phyloP scores from a whole-genome alignment of 1,139 yeast species.

The Taphrina communis region DNA sequence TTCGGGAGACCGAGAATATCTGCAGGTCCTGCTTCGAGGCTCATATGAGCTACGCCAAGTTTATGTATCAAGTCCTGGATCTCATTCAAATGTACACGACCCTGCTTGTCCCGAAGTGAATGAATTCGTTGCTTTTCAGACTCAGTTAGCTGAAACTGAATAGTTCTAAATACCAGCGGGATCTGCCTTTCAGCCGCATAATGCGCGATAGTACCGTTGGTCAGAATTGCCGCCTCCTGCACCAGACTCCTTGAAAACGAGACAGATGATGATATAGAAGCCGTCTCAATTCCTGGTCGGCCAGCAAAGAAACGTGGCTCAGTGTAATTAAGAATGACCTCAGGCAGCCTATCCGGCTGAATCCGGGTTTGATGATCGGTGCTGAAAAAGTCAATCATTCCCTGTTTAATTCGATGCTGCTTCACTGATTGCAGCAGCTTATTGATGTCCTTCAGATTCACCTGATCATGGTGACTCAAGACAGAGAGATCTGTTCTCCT shows the following conservation, averaged over 20 bases:
- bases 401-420: slow-evolving; percentile 14
- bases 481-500: slow-evolving; percentile 5
- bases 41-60: slow-evolving; percentile 12
- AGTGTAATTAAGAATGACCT: background rate
- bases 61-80: slow-evolving; percentile 1
- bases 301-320: slow-evolving; percentile 25
- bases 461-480: background rate
- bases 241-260: slow-evolving; percentile 36
- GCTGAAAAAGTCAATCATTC: slow-evolving; percentile 27
- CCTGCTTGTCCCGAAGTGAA: slow-evolving; percentile 5
- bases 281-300: slow-evolving; percentile 19
- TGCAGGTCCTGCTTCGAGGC: slow-evolving; percentile 19
- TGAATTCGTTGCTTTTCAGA: background rate
- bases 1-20: slow-evolving; percentile 48
- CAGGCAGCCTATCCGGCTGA: slow-evolving; percentile 26
- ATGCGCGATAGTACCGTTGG: slow-evolving; percentile 68
- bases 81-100: slow-evolving; percentile 3
- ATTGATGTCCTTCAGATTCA: slow-evolving; percentile 7
- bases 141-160: slow-evolving; percentile 48
- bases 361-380: slow-evolving; percentile 1
- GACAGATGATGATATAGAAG: background rate
- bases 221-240: slow-evolving; percentile 48
- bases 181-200: slow-evolving; percentile 58
- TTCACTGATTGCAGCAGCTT: slow-evolving; percentile 45
- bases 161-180: slow-evolving; percentile 65